Conservation (phyloP, 306 rosid species). For the Medicago arabica region DNA sequence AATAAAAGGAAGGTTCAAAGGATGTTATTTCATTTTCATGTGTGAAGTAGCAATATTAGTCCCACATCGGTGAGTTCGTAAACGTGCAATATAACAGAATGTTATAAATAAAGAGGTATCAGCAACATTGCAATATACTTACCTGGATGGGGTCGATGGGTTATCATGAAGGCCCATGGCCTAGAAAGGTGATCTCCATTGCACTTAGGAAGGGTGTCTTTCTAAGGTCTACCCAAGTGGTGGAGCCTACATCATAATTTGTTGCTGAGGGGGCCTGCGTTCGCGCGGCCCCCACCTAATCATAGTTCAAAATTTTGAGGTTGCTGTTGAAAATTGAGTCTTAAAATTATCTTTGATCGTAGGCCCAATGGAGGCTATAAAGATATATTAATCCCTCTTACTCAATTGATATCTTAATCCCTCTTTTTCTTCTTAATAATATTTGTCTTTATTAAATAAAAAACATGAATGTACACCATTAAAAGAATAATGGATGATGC, state of each 20-base stretch:
- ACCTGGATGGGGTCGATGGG: slow-evolving; percentile 35
- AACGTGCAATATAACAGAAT: neutral
- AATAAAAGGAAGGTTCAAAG: neutral
- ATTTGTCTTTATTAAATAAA: too few relatives aligned
- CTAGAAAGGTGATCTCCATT: slow-evolving; percentile 22
- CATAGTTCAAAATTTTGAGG: neutral
- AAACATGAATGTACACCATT: too few relatives aligned
- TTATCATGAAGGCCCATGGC: slow-evolving; percentile 15
- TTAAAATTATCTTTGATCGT: too few relatives aligned
- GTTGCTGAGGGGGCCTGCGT: slow-evolving; percentile 61
- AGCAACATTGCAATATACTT: neutral
- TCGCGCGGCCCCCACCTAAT: slow-evolving; percentile 49
- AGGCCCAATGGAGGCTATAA: too few relatives aligned
- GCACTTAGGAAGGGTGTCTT: slow-evolving; percentile 53
- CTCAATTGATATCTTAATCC: too few relatives aligned
- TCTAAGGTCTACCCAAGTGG: slow-evolving; percentile 62
- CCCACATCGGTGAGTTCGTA: neutral
- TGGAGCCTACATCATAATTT: slow-evolving; percentile 61
- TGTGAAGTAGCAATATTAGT: neutral
- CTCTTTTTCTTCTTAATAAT: too few relatives aligned
- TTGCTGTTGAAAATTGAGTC: too few relatives aligned
- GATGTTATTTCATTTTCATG: neutral
- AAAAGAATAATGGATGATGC: too few relatives aligned
- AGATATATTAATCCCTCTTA: too few relatives aligned
- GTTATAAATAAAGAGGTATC: neutral